Base-by-base conservation (phyloP, 2,329 filamentous ascomycete genomes). In the Clarireedia monteithiana region DNA sequence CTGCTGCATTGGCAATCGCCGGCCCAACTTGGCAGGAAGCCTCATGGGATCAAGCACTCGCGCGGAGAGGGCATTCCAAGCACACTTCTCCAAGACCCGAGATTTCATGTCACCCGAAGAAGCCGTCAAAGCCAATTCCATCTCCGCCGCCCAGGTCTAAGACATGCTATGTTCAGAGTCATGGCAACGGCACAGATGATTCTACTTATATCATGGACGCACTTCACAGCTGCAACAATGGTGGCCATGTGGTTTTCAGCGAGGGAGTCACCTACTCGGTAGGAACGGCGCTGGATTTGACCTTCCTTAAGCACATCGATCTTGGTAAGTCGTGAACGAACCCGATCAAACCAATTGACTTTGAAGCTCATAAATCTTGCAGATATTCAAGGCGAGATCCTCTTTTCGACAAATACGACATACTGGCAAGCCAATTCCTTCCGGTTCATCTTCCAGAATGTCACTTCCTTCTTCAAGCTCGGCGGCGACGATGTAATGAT, bases 361-460 rank as follows among this genome's bases (percentile, higher is more conserved):
- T 4, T 6, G 20, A 34, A 44, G n/a, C 53, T 53, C 40, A 36
- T 46, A 6, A 24, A 14, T 26, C 2, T 30, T 54, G 23, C 56
- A 80, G 79, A 81, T 59, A 78, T 83, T 58, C 76, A 78, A 63
- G 83, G 81, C 23, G 77, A 76, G 23, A 75, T 87, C 20, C 73
- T 78, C 55, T 88, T 88, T 70, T 80, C 78, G 55, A 78, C 84
- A 50, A 82, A 89, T 65, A 84, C 83, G 1, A 77, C 81, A 61
- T 88, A 88, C 69, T 88, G 85, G 85, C 76, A 84, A 60, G 75
- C 74, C 7, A 77, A 86, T 63, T 75, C 77, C 44, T 88, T 87
- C 74, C 77, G 78, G 55, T 82, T 84, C 26, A 73, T 72, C 5
- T 89, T 81, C 70, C 85, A 88, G 63, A 86, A 86, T 59, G 77